phyloP scores from a whole-genome alignment of 768 basidiomycete species.

The Lactifluus hygrophoroides region DNA sequence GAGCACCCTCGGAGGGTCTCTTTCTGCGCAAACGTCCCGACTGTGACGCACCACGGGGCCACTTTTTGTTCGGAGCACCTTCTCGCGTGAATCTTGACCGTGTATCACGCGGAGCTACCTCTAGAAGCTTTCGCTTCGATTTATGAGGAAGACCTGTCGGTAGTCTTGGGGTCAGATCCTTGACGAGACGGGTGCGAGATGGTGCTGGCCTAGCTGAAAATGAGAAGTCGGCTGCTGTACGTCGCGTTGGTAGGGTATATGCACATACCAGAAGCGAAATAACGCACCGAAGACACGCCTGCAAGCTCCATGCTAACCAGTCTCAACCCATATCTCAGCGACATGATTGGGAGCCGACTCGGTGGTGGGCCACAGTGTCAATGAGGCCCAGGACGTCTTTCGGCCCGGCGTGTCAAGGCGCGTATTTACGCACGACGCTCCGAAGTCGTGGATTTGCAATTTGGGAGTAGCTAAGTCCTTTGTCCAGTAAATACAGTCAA shows the following conservation, averaged over 20 bases:
- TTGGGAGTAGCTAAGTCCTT: too few relatives aligned
- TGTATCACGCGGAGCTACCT: slow-evolving; percentile 13
- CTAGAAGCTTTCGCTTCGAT: slow-evolving; percentile 9
- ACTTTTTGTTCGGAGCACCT: background rate
- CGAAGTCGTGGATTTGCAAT: too few relatives aligned
- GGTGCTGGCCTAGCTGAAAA: slow-evolving; percentile 31
- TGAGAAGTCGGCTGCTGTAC: background rate
- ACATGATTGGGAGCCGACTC: too few relatives aligned
- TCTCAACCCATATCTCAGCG: background rate
- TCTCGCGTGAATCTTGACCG: slow-evolving; percentile 5
- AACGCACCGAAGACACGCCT: background rate
- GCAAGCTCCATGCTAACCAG: background rate
- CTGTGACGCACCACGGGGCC: background rate
- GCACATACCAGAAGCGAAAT: slow-evolving; percentile 5
- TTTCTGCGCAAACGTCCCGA: background rate
- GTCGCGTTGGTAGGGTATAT: background rate
- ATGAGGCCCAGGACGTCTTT: too few relatives aligned
- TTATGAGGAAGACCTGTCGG: background rate
- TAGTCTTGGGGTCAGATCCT: slow-evolving; percentile 15
- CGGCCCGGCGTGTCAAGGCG: too few relatives aligned
- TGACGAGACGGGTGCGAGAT: slow-evolving; percentile 19
- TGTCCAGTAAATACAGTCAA: too few relatives aligned
- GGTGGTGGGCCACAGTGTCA: too few relatives aligned
- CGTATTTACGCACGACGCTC: too few relatives aligned
- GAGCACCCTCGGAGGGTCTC: background rate